Conservation (phyloP, 1,284 basidiomycete species). For the Puccinia novopanici region DNA sequence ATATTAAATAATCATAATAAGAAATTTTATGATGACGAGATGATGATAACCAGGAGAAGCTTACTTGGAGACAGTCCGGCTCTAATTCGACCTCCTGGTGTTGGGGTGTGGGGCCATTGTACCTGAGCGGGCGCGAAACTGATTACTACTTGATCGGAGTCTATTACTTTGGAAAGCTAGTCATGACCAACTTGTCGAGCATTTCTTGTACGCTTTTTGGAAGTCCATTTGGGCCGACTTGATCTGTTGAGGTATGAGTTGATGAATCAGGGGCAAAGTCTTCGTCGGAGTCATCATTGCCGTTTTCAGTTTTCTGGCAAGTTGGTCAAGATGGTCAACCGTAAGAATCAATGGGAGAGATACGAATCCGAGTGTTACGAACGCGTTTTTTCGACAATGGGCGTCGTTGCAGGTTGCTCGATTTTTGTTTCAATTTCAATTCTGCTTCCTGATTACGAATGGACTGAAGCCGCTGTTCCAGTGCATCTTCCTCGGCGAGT, state of each 20-base stretch:
- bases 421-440: slow-evolving; percentile 51
- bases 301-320: slow-evolving; percentile 54
- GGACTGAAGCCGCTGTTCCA: slow-evolving; percentile 57
- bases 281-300: slow-evolving; percentile 49
- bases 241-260: not conserved
- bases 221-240: slow-evolving; percentile 42
- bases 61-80: slow-evolving; percentile 44
- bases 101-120: slow-evolving; percentile 36
- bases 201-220: slow-evolving; percentile 46
- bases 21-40: slow-evolving; percentile 66
- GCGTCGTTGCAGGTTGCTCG: not conserved
- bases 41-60: slow-evolving; percentile 61
- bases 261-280: slow-evolving; percentile 43
- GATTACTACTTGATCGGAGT: not conserved
- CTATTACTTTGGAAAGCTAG: not conserved
- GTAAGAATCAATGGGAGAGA: slow-evolving; percentile 18
- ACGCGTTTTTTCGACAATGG: slow-evolving; percentile 24
- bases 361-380: not conserved
- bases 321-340: slow-evolving; percentile 52
- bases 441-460: slow-evolving; percentile 51
- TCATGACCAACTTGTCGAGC: slow-evolving; percentile 38
- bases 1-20: not conserved
- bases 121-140: slow-evolving; percentile 17
- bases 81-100: slow-evolving; percentile 45
- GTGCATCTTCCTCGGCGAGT: slow-evolving; percentile 57